phyloP scores from a whole-genome alignment of 202 grass and related monocot species.

The Schoenoplectus triqueter region DNA sequence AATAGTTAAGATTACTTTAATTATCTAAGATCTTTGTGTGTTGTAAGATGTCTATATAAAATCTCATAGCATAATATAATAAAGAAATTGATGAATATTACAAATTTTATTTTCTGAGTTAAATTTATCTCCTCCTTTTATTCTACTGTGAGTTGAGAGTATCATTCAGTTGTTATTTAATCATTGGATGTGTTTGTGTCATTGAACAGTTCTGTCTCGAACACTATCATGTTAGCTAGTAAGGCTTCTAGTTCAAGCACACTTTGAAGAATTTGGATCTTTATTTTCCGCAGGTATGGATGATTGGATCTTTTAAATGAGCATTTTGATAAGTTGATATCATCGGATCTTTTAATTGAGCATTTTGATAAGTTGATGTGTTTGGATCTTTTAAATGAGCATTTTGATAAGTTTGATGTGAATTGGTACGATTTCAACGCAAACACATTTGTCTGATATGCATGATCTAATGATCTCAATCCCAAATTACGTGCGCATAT shows the following conservation, averaged over 20 bases:
- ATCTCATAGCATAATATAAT: too few relatives aligned
- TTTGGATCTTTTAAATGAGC: not conserved
- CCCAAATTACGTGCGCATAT: not conserved
- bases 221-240: not conserved
- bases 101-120: too few relatives aligned
- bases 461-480: not conserved
- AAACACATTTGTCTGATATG: not conserved
- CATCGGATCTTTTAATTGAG: not conserved
- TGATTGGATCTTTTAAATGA: not conserved
- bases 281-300: not conserved
- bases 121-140: too few relatives aligned
- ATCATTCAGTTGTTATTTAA: too few relatives aligned
- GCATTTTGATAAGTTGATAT: not conserved
- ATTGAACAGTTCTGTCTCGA: too few relatives aligned
- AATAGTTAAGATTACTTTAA: too few relatives aligned
- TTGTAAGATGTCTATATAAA: too few relatives aligned
- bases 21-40: too few relatives aligned
- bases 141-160: too few relatives aligned
- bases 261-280: not conserved
- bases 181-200: too few relatives aligned
- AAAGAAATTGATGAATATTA: too few relatives aligned
- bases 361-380: not conserved
- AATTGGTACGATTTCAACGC: not conserved
- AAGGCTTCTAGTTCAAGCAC: not conserved
- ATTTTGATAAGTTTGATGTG: not conserved